phyloP scores from a whole-genome alignment of 495 filamentous ascomycete species.

The Podospora pseudoanserina region DNA sequence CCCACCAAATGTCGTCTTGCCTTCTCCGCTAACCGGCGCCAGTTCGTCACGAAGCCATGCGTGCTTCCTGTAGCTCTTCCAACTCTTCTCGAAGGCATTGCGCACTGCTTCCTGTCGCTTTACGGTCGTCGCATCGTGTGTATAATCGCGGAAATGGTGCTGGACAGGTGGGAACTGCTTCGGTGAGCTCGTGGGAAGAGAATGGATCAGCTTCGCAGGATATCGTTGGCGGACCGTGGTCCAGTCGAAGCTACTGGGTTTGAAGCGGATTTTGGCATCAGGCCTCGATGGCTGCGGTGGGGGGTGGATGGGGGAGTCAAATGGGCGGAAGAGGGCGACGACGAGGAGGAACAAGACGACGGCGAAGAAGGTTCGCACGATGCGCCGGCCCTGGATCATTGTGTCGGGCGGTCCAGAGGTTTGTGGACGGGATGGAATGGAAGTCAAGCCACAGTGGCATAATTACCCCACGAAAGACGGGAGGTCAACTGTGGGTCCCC shows the following conservation, averaged over 20 bases:
- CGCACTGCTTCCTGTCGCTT: slow-evolving; percentile 48
- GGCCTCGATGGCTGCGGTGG: not conserved
- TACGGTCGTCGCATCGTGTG: slow-evolving; percentile 22
- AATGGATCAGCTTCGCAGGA: slow-evolving; percentile 32
- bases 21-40: slow-evolving; percentile 53
- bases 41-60: slow-evolving; percentile 79
- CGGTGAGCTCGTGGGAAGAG: slow-evolving; percentile 34
- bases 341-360: not conserved
- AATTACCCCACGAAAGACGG: not conserved
- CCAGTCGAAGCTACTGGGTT: slow-evolving; percentile 43
- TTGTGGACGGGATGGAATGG: too few relatives aligned
- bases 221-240: slow-evolving; percentile 29
- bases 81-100: slow-evolving; percentile 62
- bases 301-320: not conserved
- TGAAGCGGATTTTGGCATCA: not conserved
- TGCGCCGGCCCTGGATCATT: not conserved
- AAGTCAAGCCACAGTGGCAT: too few relatives aligned
- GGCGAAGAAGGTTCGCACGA: not conserved
- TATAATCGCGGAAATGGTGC: slow-evolving; percentile 34
- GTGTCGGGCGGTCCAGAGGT: not conserved
- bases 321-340: not conserved
- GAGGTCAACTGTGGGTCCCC: not conserved
- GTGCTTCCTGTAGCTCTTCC: slow-evolving; percentile 68
- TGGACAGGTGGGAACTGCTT: slow-evolving; percentile 38
- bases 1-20: slow-evolving; percentile 65